Percentiles rank a stretch among this genome's conserved stretches.
phyloP scores from a whole-genome alignment of 257 asterid genomes.

The Ilex aquifolium region DNA sequence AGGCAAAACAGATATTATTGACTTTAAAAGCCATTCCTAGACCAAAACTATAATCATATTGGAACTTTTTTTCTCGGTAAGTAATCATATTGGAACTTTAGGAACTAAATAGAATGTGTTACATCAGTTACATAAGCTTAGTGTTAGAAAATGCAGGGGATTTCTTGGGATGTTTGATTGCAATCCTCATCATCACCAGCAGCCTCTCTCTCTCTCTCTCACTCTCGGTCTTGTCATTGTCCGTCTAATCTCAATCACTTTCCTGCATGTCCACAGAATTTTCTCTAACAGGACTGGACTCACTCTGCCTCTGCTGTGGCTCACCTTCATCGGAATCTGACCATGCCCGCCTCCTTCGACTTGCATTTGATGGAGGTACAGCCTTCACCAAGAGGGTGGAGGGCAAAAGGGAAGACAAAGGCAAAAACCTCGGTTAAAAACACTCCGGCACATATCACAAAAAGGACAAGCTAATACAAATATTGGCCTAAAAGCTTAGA shows the following conservation, averaged over 20 bases:
- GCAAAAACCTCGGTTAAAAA: not conserved
- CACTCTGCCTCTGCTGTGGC: conserved; percentile 37
- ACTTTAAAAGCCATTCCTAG: too few relatives aligned
- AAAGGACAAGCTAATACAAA: not conserved
- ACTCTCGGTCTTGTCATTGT: too few relatives aligned
- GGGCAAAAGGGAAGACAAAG: not conserved
- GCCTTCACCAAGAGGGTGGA: conserved; percentile 28
- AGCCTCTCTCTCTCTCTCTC: conserved; percentile 19
- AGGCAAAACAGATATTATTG: too few relatives aligned
- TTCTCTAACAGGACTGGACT: conserved; percentile 16
- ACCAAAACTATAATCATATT: too few relatives aligned
- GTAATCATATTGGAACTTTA: too few relatives aligned
- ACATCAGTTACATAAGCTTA: too few relatives aligned
- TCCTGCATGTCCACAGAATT: conserved; percentile 31
- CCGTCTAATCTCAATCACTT: conserved; percentile 45
- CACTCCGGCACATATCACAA: not conserved
- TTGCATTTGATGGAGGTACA: conserved; percentile 43
- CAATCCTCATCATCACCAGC: conserved; percentile 44
- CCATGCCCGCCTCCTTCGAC: conserved; percentile 56
- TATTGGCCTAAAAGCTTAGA: too few relatives aligned
- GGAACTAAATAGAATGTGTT: too few relatives aligned
- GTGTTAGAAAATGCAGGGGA: too few relatives aligned
- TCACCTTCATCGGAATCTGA: conserved; percentile 88
- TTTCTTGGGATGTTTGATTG: conserved; percentile 1
- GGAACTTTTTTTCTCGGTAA: too few relatives aligned